Evolutionary conservation across 768 basidiomycete genomes (phyloP).

Genomic region (Termitomyces heimii): DNA sequence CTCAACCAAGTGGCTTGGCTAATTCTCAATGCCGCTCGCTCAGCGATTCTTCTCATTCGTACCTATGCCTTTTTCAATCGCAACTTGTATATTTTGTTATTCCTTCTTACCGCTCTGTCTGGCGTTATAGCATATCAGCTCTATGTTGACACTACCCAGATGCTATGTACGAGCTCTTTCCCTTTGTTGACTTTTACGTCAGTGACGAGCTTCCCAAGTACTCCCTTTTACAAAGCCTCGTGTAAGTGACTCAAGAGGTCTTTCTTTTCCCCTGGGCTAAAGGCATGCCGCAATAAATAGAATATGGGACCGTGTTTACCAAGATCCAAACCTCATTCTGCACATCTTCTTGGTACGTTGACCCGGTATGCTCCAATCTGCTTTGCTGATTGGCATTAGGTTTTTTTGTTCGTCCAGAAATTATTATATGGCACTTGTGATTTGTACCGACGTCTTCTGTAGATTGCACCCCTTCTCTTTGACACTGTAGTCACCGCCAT

Average conservation of each 20-base stretch:
- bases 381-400: conserved; percentile 23
- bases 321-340: conserved; percentile 77
- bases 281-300: conserved; percentile 18
- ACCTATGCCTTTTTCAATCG: conserved; percentile 86
- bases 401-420: conserved; percentile 46
- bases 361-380: not conserved
- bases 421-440: not conserved
- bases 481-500: conserved; percentile 78
- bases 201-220: conserved; percentile 30
- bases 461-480: conserved; percentile 80
- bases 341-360: conserved; percentile 66
- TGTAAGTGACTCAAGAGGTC: conserved; percentile 24
- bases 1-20: not conserved
- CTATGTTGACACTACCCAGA: conserved; percentile 72
- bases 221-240: conserved; percentile 62
- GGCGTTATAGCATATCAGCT: conserved; percentile 79
- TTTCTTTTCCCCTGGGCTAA: not conserved
- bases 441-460: conserved; percentile 11
- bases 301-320: conserved; percentile 70
- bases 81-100: conserved; percentile 59
- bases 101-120: conserved; percentile 58
- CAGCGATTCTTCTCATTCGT: conserved; percentile 75
- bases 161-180: conserved; percentile 46
- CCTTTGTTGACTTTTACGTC: not conserved
- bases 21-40: conserved; percentile 16